These are phyloP conservation scores for Agrocybe pediades DNA, from an alignment of 768 basidiomycete genomes.

Conservation along the genomic window DNA sequence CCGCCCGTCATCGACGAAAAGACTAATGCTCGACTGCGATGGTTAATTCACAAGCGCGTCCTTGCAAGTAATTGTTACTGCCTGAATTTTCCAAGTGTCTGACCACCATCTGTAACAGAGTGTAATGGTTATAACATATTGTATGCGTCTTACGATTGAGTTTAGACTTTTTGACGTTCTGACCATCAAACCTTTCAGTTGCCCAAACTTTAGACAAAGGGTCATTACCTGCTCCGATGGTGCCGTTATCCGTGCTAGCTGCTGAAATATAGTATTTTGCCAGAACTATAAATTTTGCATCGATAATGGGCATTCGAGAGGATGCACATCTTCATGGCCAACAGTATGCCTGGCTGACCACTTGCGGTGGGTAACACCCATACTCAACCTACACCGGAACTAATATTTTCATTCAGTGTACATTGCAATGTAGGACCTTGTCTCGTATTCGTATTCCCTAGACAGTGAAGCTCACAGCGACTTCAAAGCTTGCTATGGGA, in stretches of 20 bases:
- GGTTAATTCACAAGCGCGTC: constrained; percentile 49
- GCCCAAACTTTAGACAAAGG: constrained; percentile 50
- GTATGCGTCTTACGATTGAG: constrained; percentile 17
- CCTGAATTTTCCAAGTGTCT: not conserved
- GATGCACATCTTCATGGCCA: constrained; percentile 50
- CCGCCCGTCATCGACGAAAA: constrained; percentile 40
- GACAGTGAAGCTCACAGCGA: not conserved
- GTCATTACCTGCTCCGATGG: constrained; percentile 17
- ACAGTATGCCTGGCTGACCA: constrained; percentile 50
- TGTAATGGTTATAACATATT: constrained; percentile 51
- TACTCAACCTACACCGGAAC: no score
- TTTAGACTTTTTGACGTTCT: not conserved
- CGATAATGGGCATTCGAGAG: constrained; percentile 46
- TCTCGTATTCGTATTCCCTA: not conserved
- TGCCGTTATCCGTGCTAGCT: not conserved
- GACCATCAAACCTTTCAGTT: constrained; percentile 24
- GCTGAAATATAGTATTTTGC: not conserved
- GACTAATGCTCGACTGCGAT: constrained; percentile 42
- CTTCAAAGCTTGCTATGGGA: constrained; percentile 38
- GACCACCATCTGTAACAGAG: constrained; percentile 17
- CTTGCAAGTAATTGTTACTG: constrained; percentile 26
- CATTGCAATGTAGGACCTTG: constrained; percentile 37
- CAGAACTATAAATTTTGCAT: constrained; percentile 48
- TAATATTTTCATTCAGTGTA: no score
- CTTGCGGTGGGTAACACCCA: constrained; percentile 37